phyloP scores from a whole-genome alignment of 192 early-diverging fungal species.

The Podila verticillata region DNA sequence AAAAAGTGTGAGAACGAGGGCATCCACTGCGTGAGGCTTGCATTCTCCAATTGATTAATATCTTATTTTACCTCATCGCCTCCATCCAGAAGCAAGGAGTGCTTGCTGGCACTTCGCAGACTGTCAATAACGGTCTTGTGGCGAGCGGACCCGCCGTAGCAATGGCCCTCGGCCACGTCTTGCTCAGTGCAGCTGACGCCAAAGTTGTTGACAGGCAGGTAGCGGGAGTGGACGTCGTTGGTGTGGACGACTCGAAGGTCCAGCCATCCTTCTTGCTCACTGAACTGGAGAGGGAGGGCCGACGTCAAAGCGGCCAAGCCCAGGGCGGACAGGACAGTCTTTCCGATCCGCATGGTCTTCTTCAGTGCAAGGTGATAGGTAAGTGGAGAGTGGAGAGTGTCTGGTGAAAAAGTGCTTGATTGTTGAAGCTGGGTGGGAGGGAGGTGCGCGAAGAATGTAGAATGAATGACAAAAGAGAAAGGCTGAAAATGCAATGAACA shows the following conservation, averaged over 20 bases:
- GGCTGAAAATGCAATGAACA: no score
- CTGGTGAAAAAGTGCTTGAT: no score
- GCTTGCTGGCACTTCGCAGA: constrained; percentile 57
- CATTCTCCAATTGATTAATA: no score
- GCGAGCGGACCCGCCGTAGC: constrained; percentile 71
- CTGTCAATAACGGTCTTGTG: constrained; percentile 66
- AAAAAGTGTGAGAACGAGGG: not conserved
- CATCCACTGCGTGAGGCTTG: not conserved
- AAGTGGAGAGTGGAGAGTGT: no score
- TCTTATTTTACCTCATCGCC: constrained; percentile 65
- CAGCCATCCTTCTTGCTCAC: constrained; percentile 34
- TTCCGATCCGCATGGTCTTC: not conserved
- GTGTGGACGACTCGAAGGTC: constrained; percentile 56
- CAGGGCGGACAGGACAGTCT: not conserved
- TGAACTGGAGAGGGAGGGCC: constrained; percentile 13
- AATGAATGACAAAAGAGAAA: no score
- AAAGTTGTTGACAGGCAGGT: constrained; percentile 44
- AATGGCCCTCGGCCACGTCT: constrained; percentile 34
- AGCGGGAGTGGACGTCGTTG: constrained; percentile 54
- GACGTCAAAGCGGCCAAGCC: not conserved
- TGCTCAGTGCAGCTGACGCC: constrained; percentile 40
- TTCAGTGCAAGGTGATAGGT: no score
- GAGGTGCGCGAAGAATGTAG: no score
- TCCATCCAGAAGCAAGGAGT: constrained; percentile 75
- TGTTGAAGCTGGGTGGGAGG: no score